Evolutionary conservation across 169 alveolate genomes (phyloP), one percentile per base, ranked within the genome.

Genomic region (Plasmodium sp.): DNA sequence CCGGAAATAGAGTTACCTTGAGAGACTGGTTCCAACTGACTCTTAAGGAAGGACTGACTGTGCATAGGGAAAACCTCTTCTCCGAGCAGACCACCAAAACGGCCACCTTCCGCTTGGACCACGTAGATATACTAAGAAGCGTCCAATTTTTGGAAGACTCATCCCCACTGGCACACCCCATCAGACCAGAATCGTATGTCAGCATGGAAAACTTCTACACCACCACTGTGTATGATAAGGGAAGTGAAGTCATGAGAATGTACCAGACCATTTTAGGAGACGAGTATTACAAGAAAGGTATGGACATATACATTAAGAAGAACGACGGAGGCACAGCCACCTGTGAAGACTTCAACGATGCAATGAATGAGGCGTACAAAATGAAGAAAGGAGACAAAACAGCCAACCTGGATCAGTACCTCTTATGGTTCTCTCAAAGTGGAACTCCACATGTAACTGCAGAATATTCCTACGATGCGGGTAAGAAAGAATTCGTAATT

Each of bases 211-310:
- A 98, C 96, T 98, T 98, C 84, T 98, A 98, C 96, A 98, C 99
- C 2, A 91, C 98, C 36, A 98, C 99, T 0, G 99, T 98, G 3
- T 98, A 98, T 93, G 98, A 97, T 92, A 98, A 98, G 96, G 99
- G 99, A n/a, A 97, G 98, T 33, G 99, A 98, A 93, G 99, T 98
- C n/a, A 97, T 98, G 72, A 98, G 99, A 92, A 98, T 98, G 99
- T 98, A 98, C 93, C 97, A 97, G 83, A 97, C 99, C 10, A 93
- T 98, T 80, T 95, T 98, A 92, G 99, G 99, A 18, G 97, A 96
- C 45, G 98, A 96, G 9, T 99, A 99, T 41, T 98, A 98, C 97
- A 93, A 98, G 9, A 97, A 96, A 92, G 99, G 99, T 27, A 97
- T 98, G 98, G 98, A 96, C 80, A 88, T 97, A 72, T 98, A 98